Evolutionary conservation across 805 yeast species (phyloP), one percentile per base, ranked within the genome.

Genomic region (Pichia occidentalis): DNA sequence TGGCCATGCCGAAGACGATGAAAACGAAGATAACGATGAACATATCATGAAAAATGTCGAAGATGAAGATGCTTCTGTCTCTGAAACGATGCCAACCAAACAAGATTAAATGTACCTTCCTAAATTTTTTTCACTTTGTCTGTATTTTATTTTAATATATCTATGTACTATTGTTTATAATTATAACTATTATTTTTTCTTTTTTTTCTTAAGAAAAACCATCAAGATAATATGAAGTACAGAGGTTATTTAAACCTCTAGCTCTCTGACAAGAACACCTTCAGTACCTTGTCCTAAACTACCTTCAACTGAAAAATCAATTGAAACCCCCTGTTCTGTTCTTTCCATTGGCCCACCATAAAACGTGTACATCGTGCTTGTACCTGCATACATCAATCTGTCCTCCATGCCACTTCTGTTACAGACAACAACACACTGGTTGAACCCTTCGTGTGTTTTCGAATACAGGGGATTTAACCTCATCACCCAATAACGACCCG

Each of bases 331-430:
- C 12, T 53, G 51, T 21, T 52, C 57, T 5, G 24, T 28, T 22
- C 57, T 54, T 1, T 47, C 50, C 14, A 42, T 37, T 0, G 53
- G 52, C 4, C 51, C 47, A 0, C 74, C 75, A 44, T 67, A 67
- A 47, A 82, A 80, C 43, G 72, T 69, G 29, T 73, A 56, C 4
- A 85, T 73, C 17, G 70, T 66, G 3, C 76, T 64, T 1, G 84
- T 69, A 4, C 94, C 90, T 1, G 79, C 86, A 45, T 80, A 85
- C 45, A 76, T 57, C 2, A 77, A 70, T 28, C 70, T 73, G 33
- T 67, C 77, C 53, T 87, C 96, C n/a, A 80, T 62, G 0, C 97
- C 97, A 8, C 74, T 63, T 45, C 97, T 64, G 54, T 87, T 86
- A 48, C 86, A 75, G 5, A 77, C 52, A 0, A 80, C 71, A 10